Evolutionary conservation across 2,329 filamentous ascomycete genomes (phyloP), one percentile per base, ranked within the genome.

Genomic region (Penicillium sp.): DNA sequence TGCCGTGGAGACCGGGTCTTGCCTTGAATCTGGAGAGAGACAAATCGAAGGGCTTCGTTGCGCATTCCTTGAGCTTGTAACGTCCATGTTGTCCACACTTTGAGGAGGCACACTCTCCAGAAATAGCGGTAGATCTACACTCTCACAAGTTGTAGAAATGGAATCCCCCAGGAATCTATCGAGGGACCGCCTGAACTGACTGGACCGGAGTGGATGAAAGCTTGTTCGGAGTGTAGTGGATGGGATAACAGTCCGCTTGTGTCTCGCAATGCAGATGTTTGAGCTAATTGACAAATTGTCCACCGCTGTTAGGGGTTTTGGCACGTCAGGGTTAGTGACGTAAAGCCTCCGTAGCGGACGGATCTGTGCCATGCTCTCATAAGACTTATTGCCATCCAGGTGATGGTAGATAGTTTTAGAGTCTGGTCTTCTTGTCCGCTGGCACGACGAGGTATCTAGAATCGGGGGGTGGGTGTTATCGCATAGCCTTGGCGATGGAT

Each of bases 321-420:
- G 35, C 14, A 22, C 22, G 6, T 28, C 51, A 3, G 51, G 51
- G 11, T 53, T 53, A 19, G 51, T 53, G 14, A 28, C 35, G 16
- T 38, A 19, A 11, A 53, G 35, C 35, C 13, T 40, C 25, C 22
- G 14, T n/a, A 53, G 35, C n/a, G 35, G 11, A n/a, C 42, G 28
- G 8, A 40, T 53, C 22, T 53, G 35, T 11, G 35, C 16, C 22
- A 53, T 37, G 16, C 37, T 38, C 51, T 53, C 51, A 53, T n/a
- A 53, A 11, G 51, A 53, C 22, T 14, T 25, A 22, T 40, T 53
- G 33, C 22, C 11, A 10, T 38, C 11, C n/a, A 6, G 14, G 7
- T 3, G 14, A n/a, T 14, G 25, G 49, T 37, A 22, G n/a, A 28
- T 13, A 22, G 6, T 52, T 2, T 13, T 2, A 37, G 10, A 3